Base-by-base conservation (phyloP, 2,329 filamentous ascomycete species). In the Cytospora leucostoma region DNA sequence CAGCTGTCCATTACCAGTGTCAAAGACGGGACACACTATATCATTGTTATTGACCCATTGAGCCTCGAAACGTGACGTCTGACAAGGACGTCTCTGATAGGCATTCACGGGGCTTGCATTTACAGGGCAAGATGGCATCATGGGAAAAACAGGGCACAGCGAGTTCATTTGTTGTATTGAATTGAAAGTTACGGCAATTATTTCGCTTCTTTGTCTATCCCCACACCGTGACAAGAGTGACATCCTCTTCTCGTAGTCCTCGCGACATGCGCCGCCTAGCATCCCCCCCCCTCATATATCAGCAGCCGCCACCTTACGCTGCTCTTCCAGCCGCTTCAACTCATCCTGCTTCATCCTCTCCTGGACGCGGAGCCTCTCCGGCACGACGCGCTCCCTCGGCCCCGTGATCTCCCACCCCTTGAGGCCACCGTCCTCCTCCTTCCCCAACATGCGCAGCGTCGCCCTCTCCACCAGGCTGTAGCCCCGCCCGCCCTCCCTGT, bases 381-480 rank as follows among this genome's bases (percentile, higher is more conserved):
- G 84, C 2, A 86, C 74, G 15, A 87, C 73, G 2, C 61, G 57
- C 71, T 86, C 82, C 65, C 84, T 77, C 34, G 79, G 74, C 10
- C 67, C 76, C 12, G 77, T 77, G 53, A 84, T 83, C 72, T 75
- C 77, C 84, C 85, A 88, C 1, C 77, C 83, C 15, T 72, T 71
- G 56, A 87, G 68, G 3, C 64, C 64, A 3, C 64, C 64, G 19
- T 75, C 76, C 21, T 74, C 76, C 19, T 81, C 77, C 67, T 71
- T 76, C 0, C 79, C 79, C 35, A 87, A 71, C 13, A 77, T 79
- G 49, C 69, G 73, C 69, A 87, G 70, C 3, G 85, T 87, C 68
- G 82, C 80, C 68, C 72, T 74, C 75, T 87, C 84, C 6, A 87
- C 84, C 27, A 82, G 74, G 66, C 80, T 85, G 69, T 85, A 87